A percentile compares a stretch with the other conserved stretches of the same genome.
Conservation (phyloP, 352 stramenopile species). For the Thalassiosira exigua region DNA sequence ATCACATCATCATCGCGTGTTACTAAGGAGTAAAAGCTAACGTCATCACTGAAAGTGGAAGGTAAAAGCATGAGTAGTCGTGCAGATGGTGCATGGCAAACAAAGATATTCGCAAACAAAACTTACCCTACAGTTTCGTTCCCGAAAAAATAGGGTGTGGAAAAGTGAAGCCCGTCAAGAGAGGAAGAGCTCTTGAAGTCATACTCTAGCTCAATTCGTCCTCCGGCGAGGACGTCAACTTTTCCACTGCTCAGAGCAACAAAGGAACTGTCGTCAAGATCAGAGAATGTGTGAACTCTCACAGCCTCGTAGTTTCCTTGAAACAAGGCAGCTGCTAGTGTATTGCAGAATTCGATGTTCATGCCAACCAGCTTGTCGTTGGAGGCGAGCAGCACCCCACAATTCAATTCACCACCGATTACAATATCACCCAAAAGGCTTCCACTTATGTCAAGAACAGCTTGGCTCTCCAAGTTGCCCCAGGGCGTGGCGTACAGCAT, state of each 20-base stretch:
- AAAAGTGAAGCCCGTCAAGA: conserved; percentile 28
- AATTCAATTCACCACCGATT: conserved; percentile 6
- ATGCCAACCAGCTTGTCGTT: conserved; percentile 6
- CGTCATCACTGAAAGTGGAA: conserved; percentile 16
- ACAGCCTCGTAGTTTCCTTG: conserved; percentile 19
- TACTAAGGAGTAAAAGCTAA: conserved; percentile 28
- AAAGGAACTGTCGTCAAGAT: neutral
- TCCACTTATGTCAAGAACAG: neutral
- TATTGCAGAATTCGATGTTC: conserved; percentile 20
- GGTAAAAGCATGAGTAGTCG: neutral
- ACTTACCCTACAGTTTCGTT: neutral
- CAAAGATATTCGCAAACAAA: conserved; percentile 9
- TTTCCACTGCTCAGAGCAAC: conserved; percentile 14
- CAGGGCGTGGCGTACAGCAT: conserved; percentile 44
- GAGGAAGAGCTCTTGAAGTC: conserved; percentile 10
- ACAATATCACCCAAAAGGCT: conserved; percentile 5
- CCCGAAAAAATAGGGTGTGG: conserved; percentile 35
- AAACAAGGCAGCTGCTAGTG: conserved; percentile 32
- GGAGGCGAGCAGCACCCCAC: conserved; percentile 20
- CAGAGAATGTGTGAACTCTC: conserved; percentile 12
- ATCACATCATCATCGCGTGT: conserved; percentile 47
- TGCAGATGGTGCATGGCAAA: neutral
- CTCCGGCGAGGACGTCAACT: conserved; percentile 34
- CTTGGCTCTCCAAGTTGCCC: neutral
- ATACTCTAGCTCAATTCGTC: conserved; percentile 8